Conservation (phyloP, 495 filamentous ascomycete genomes). For the Penicillium cataractarum region DNA sequence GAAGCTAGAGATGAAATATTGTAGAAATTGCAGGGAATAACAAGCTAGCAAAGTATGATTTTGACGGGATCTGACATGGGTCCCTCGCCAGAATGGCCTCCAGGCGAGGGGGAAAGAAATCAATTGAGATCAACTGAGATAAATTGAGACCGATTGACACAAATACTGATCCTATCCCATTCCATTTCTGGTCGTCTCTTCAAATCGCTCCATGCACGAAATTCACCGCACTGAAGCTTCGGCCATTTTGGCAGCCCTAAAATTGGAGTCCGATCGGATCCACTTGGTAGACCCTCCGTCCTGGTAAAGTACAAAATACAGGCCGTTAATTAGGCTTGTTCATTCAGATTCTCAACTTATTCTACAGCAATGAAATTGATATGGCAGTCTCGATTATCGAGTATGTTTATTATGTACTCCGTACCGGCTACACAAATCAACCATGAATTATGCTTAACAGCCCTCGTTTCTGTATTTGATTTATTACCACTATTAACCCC, state of each 20-base stretch:
- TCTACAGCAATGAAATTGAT: too few relatives aligned
- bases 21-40: background rate
- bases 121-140: background rate
- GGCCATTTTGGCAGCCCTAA: constrained; percentile 8
- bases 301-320: background rate
- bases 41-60: background rate
- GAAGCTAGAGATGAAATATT: background rate
- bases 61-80: background rate
- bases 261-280: constrained; percentile 9
- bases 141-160: background rate
- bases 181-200: background rate
- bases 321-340: background rate
- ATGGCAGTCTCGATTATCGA: background rate
- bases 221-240: background rate
- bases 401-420: background rate
- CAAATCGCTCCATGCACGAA: background rate
- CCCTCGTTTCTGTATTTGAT: background rate
- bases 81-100: background rate
- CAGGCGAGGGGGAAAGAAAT: background rate
- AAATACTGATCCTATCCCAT: background rate
- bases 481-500: background rate
- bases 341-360: background rate
- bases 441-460: background rate
- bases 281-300: constrained; percentile 3
- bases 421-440: background rate